Evolutionary conservation across 1,139 yeast genomes (phyloP).

Genomic region (Debaryomycetaceae sp.): DNA sequence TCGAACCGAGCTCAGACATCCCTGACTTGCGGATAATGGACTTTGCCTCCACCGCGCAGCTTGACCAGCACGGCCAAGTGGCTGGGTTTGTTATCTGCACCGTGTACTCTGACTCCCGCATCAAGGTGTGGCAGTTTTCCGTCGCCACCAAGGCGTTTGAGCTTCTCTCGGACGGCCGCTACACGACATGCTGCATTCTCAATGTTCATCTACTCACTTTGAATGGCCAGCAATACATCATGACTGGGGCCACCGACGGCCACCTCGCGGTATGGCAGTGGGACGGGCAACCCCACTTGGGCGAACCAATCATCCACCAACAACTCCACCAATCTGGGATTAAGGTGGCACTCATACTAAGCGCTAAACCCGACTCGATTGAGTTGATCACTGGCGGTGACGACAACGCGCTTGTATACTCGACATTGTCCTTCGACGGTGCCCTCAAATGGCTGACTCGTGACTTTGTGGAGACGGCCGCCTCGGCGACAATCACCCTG

Average conservation of each 20-base stretch:
- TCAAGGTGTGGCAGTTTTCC: constrained; percentile 61
- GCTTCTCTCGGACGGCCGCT: constrained; percentile 44
- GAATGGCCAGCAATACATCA: constrained; percentile 24
- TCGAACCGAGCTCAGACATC: constrained; percentile 43
- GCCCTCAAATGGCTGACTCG: constrained; percentile 18
- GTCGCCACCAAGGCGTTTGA: constrained; percentile 30
- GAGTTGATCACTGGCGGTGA: constrained; percentile 78
- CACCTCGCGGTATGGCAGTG: constrained; percentile 52
- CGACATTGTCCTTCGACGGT: constrained; percentile 24
- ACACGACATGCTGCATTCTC: constrained; percentile 73
- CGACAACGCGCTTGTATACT: constrained; percentile 68
- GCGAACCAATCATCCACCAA: constrained; percentile 33
- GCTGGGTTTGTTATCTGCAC: constrained; percentile 54
- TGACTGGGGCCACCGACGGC: constrained; percentile 83
- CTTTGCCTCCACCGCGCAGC: constrained; percentile 43
- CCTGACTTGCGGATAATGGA: constrained; percentile 92
- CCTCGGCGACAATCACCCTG: constrained; percentile 83
- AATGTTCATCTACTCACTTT: constrained; percentile 48
- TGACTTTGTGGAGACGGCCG: constrained; percentile 52
- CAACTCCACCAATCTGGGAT: constrained; percentile 82
- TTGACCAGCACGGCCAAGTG: constrained; percentile 13
- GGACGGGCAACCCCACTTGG: constrained; percentile 13
- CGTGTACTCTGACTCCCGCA: constrained; percentile 80
- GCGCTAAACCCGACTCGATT: constrained; percentile 19
- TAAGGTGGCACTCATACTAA: constrained; percentile 40